A percentile compares a stretch with the other conserved stretches of the same genome.
phyloP scores from a whole-genome alignment of 2,329 filamentous ascomycete genomes.

The Hymenoscyphus linearis region DNA sequence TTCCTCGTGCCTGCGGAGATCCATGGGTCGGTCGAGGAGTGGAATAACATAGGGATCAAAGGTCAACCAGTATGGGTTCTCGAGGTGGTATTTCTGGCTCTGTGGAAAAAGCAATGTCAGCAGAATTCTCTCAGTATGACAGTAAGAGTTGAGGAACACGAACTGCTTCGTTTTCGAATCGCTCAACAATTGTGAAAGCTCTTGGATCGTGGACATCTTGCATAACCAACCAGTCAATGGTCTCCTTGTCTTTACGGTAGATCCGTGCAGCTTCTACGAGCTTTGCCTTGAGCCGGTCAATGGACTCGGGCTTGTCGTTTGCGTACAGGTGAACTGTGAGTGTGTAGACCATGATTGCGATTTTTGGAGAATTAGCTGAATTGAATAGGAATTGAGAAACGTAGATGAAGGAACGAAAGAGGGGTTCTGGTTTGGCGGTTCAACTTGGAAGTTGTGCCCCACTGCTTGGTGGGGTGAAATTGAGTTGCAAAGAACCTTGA shows the following conservation, averaged over 20 bases:
- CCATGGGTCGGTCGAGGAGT: constrained; percentile 63
- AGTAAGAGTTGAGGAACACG: not conserved
- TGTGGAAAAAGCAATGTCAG: constrained; percentile 21
- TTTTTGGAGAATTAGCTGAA: constrained; percentile 32
- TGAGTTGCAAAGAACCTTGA: no score
- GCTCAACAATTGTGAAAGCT: constrained; percentile 71
- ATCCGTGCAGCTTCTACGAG: constrained; percentile 69
- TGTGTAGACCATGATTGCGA: constrained; percentile 58
- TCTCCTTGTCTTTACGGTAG: constrained; percentile 69
- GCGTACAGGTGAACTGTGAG: constrained; percentile 66
- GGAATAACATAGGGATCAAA: constrained; percentile 71
- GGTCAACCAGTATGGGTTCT: constrained; percentile 46
- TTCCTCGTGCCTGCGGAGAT: constrained; percentile 63
- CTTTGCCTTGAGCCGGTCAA: constrained; percentile 65
- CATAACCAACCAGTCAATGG: constrained; percentile 69
- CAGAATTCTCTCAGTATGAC: not conserved
- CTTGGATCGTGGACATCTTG: constrained; percentile 63
- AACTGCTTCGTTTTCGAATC: constrained; percentile 60
- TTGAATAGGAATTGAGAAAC: not conserved
- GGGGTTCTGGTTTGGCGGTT: not conserved
- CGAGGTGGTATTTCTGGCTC: constrained; percentile 57
- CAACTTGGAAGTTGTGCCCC: not conserved
- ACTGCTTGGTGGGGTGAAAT: no score
- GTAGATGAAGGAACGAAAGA: not conserved
- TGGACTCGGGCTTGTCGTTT: constrained; percentile 58